Base-by-base conservation (phyloP, 2,329 filamentous ascomycete genomes). In the Xylaria sp. region DNA sequence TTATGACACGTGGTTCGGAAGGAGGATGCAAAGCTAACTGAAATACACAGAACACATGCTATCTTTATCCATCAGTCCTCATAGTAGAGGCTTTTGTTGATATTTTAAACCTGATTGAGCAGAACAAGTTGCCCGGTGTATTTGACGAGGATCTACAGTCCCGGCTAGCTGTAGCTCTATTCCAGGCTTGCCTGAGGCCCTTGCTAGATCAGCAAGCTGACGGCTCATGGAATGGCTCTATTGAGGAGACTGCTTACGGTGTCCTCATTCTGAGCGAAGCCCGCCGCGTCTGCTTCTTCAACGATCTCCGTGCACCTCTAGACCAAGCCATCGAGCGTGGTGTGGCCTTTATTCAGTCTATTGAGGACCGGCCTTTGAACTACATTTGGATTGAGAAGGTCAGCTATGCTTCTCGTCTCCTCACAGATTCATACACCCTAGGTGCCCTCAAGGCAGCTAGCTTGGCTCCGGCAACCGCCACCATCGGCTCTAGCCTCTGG, bases 351-450 rank as follows among this genome's bases (percentile, higher is more conserved):
- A 65, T 72, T 9, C n/a, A 72, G 30, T 70, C 68, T 1, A 55
- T 65, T 54, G 48, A 61, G 21, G 61, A 70, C 1, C 65, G 64
- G 8, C 67, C 69, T 53, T 60, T 57, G 12, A 69, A 54, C 36
- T 72, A 71, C 30, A 63, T 75, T 6, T 75, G 73, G 73, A 71
- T 72, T 9, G 74, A 75, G 54, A 75, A 75, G 39, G 70, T 74
- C 21, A 75, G 67, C 19, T 75, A 75, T 17, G 61, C 58, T 6
- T 75, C 72, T 30, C 53, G 36, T 30, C 60, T 72, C 21, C 61
- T 75, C 32, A 67, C 70, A 6, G 68, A 74, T 19, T 58, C 69
- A 5, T 75, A 75, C 32, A 64, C 67, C 4, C 59, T 75, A 0
- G 71, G 68, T 8, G 74, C 72, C 4, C 57, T 69, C 11, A 71